Evolutionary conservation across 768 basidiomycete genomes (phyloP), one percentile per base, ranked within the genome.

Genomic region (Kockovaella imperatae): DNA sequence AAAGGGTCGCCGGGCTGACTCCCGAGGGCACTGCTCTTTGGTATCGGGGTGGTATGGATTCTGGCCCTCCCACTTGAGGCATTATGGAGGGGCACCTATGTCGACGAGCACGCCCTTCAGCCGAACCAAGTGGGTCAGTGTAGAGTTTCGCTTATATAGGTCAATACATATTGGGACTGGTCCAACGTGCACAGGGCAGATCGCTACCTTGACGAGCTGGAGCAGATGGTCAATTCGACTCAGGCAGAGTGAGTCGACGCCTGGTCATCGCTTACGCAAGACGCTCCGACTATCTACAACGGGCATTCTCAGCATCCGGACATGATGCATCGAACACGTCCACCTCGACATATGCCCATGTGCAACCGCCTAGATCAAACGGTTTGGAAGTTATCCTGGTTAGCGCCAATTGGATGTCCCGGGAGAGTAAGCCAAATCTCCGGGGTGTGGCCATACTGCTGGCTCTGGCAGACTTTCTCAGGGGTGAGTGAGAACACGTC

Each of bases 81-180:
- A 1, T 75, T 91, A 4, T 82, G 80, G 15, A 77, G 80, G 54
- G 69, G 74, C 7, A 86, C 82, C 7, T 93, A 88, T 66, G 84
- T 93, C 42, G 89, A 93, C 68, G 95, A 99, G 74, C 95, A 97
- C 68, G 93, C 95, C 1, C 72, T 99, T 17, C 87, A 91, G 62
- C 91, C 95, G 8, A 83, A 79, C 4, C 89, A 93, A 75, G 91
- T 91, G 24, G 44, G 58, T 48, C 8, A 1, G 11, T 4, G n/a
- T 40, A 2, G 11, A 11, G 21, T 23, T 18, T 20, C 11, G 10
- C 23, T 17, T 38, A 17, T 17, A 30, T 35, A 96, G 89, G 91
- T 95, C 18, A 86, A 82, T 47, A 88, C 86, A 10, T 81, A 89
- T 65, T 96, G 86, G 83, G 79, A 79, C 58, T 96, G 93, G 95